Evolutionary conservation across 2,329 filamentous ascomycete species (phyloP), one percentile per base, ranked within the genome.

Genomic region (Didymellaceae sp.): DNA sequence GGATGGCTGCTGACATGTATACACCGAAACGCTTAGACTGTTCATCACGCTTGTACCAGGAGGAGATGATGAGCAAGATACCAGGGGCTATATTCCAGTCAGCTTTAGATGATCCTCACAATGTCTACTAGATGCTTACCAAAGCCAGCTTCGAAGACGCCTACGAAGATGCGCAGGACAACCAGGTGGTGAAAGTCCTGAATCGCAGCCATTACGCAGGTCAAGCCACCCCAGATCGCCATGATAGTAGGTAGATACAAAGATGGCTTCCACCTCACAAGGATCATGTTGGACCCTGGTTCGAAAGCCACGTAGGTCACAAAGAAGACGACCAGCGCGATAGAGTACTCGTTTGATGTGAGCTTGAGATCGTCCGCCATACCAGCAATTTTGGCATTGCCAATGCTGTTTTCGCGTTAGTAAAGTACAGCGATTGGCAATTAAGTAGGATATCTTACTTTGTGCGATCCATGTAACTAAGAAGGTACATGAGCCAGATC

Each of bases 1-100:
- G 72, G 2, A 84, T 79, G 0, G 81, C 81, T 1, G 80, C 81
- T n/a, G 82, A 80, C 53, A 84, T 81, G 57, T 83, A 85, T 1
- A 86, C 66, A 6, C 77, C 80, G 34, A 83, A 82, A 2, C 83
- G 77, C 41, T 82, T 82, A 0, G 80, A 78, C 32, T 85, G 77
- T 58, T 86, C 83, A 10, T 78, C 77, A 39, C 77, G 80, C 52
- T 81, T 80, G 61, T 86, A 86, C 82, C 83, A 86, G 1, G 76
- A 82, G 0, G 80, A 82, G 6, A 86, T 74, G 17, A 82, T 76
- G 35, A 80, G 77, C 35, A 82, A 70, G 33, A 83, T 77, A 20
- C 82, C 82, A 0, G 82, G 82, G 35, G 79, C 81, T 47, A 16
- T 13, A 28, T 3, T 4, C 13, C 11, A 5, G 8, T 47, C n/a